Evolutionary conservation across 2,329 filamentous ascomycete genomes (phyloP).

Genomic region (Thermothelomyces thermophilus): DNA sequence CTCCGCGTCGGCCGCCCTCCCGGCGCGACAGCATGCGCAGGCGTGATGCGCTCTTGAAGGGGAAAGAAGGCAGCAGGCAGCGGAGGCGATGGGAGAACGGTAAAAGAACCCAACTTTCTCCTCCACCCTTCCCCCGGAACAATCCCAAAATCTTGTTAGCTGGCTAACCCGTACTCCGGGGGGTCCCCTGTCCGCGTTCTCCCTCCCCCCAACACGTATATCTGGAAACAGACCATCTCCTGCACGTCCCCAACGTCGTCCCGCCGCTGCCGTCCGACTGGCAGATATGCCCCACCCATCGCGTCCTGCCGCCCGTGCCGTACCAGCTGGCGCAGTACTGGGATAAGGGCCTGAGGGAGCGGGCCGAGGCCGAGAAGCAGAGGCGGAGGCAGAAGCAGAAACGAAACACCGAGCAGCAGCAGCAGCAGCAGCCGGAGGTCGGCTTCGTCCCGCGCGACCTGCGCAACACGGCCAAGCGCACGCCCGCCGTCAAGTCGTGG

Average conservation of each 20-base stretch:
- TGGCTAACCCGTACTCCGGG: no score
- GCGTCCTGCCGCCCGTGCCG: slow-evolving; percentile 63
- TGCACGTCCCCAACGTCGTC: slow-evolving; percentile 79
- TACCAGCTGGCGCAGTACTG: slow-evolving; percentile 86
- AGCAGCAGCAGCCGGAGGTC: slow-evolving; percentile 29
- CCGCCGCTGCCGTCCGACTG: slow-evolving; percentile 79
- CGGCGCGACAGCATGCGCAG: slow-evolving; percentile 49
- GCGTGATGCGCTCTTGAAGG: slow-evolving; percentile 74
- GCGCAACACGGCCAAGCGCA: slow-evolving; percentile 71
- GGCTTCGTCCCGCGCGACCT: slow-evolving; percentile 72
- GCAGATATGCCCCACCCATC: slow-evolving; percentile 74
- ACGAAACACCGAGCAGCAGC: not conserved
- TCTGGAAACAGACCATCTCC: slow-evolving; percentile 62
- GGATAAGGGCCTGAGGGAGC: slow-evolving; percentile 55
- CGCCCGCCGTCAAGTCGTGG: slow-evolving; percentile 69
- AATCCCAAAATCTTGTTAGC: not conserved
- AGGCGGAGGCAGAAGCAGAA: not conserved
- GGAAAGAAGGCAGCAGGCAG: slow-evolving; percentile 82
- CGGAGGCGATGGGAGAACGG: slow-evolving; percentile 93
- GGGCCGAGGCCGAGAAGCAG: slow-evolving; percentile 40
- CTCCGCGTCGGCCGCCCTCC: slow-evolving; percentile 40
- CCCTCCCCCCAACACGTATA: not conserved
- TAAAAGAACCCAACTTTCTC: slow-evolving; percentile 35
- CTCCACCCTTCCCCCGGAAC: not conserved
- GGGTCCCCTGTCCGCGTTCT: not conserved